Evolutionary conservation across 139 green algal species (phyloP), one percentile per base, ranked within the genome.

Genomic region (Limnomonas spitsbergensis): DNA sequence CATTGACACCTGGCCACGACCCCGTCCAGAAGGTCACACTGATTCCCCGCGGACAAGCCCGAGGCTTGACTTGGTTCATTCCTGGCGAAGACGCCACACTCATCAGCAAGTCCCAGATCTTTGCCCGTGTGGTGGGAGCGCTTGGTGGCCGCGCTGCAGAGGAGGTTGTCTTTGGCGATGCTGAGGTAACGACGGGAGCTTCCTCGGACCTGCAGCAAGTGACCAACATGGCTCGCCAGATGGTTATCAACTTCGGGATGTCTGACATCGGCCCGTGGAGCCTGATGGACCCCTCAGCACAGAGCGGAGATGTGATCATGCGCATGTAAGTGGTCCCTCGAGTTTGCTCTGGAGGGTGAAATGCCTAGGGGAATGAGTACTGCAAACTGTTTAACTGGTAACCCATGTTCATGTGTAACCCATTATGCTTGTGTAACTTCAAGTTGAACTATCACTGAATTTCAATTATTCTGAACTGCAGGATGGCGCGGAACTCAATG

Each of bases 361-460:
- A n/a, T n/a, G n/a, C n/a, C n/a, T n/a, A n/a, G n/a, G n/a, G n/a
- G n/a, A n/a, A n/a, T n/a, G n/a, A n/a, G n/a, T n/a, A n/a, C n/a
- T n/a, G n/a, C n/a, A n/a, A n/a, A n/a, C n/a, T n/a, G n/a, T n/a
- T n/a, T n/a, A n/a, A n/a, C n/a, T n/a, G n/a, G n/a, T n/a, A n/a
- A n/a, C n/a, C n/a, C n/a, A n/a, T n/a, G n/a, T n/a, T n/a, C n/a
- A n/a, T n/a, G n/a, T n/a, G n/a, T n/a, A n/a, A n/a, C n/a, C n/a
- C n/a, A n/a, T n/a, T n/a, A n/a, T n/a, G n/a, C n/a, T 61, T 27
- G 2, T 90, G 90, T 4, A 95, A 98, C 84, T 94, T 99, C 87
- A 95, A 99, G 85, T 99, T 99, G 95, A 89, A 96, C 78, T n/a
- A 99, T 99, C n/a, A n/a, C n/a, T n/a, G n/a, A n/a, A n/a, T n/a